Evolutionary conservation across 257 asterid genomes (phyloP).

Genomic region (Nemophila menziesii): DNA sequence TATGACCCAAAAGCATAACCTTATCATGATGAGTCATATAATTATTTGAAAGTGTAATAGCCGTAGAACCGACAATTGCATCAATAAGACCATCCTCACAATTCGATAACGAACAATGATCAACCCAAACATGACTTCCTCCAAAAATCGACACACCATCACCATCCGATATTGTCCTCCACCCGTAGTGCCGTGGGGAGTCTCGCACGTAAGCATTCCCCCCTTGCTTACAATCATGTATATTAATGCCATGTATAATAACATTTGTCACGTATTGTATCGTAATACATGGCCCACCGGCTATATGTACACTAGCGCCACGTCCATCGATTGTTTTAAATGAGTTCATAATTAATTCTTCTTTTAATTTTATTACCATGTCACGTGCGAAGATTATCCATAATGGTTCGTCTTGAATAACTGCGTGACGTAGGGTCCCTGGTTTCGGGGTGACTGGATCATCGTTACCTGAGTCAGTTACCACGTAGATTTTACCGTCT

Average conservation of each 20-base stretch:
- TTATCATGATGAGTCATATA: slow-evolving; percentile 66
- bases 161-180: slow-evolving; percentile 67
- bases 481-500: slow-evolving; percentile 50
- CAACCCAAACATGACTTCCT: slow-evolving; percentile 75
- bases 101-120: slow-evolving; percentile 56
- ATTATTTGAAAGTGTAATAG: slow-evolving; percentile 60
- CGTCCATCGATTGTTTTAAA: slow-evolving; percentile 76
- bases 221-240: slow-evolving; percentile 71
- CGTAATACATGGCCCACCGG: slow-evolving; percentile 79
- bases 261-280: slow-evolving; percentile 60
- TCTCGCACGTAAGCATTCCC: slow-evolving; percentile 69
- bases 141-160: slow-evolving; percentile 73
- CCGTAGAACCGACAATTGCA: slow-evolving; percentile 58
- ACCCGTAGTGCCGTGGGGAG: slow-evolving; percentile 61
- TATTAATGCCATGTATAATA: slow-evolving; percentile 60
- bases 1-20: slow-evolving; percentile 76
- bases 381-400: slow-evolving; percentile 74
- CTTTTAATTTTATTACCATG: slow-evolving; percentile 66
- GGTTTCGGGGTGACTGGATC: slow-evolving; percentile 49
- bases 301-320: slow-evolving; percentile 70
- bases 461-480: slow-evolving; percentile 43
- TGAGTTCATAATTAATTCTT: slow-evolving; percentile 75
- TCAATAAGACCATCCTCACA: slow-evolving; percentile 65
- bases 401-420: slow-evolving; percentile 51
- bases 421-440: slow-evolving; percentile 64